Percentiles rank a stretch among this genome's conserved stretches.
These are phyloP conservation scores for Diospyros lotus DNA, from an alignment of 148 eudicot genomes.

Conservation along the genomic window DNA sequence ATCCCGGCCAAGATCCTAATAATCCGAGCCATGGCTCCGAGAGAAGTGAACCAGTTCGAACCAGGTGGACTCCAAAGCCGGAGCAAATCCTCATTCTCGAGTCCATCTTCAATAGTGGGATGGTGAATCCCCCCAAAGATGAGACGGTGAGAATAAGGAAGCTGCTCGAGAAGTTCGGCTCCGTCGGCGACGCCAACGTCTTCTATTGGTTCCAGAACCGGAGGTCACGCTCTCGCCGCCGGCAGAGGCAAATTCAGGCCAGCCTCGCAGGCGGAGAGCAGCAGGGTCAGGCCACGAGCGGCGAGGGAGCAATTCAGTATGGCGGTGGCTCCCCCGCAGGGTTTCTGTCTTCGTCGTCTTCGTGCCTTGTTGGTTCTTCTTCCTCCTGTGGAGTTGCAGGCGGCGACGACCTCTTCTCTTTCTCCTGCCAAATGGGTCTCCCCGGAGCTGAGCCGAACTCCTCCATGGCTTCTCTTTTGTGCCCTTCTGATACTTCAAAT, in stretches of 20 bases:
- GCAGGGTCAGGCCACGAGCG: background rate
- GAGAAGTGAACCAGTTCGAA: conserved; percentile 56
- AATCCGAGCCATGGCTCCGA: conserved; percentile 15
- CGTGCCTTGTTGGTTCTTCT: conserved; percentile 19
- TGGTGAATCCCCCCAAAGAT: conserved; percentile 88
- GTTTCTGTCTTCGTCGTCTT: background rate
- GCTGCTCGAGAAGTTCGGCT: conserved; percentile 67
- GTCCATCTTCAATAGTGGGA: conserved; percentile 85
- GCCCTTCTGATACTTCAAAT: conserved; percentile 9
- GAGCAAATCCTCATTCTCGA: conserved; percentile 86
- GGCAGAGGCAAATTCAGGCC: conserved; percentile 74
- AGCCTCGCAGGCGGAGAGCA: conserved; percentile 19
- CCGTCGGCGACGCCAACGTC: conserved; percentile 87
- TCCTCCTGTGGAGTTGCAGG: conserved; percentile 1
- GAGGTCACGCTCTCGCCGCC: conserved; percentile 74
- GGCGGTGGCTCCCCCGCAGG: background rate
- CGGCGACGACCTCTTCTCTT: conserved; percentile 17
- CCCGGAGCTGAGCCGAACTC: conserved; percentile 20
- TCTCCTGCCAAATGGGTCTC: conserved; percentile 19
- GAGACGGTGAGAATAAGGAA: conserved; percentile 79
- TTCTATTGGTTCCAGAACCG: conserved; percentile 97
- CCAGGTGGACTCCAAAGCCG: conserved; percentile 90
- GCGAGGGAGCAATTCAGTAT: conserved; percentile 23
- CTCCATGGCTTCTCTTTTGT: conserved; percentile 13
- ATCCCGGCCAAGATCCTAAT: background rate